Base-by-base conservation (phyloP, 306 rosid species). In the Sphenostylis stenocarpa region DNA sequence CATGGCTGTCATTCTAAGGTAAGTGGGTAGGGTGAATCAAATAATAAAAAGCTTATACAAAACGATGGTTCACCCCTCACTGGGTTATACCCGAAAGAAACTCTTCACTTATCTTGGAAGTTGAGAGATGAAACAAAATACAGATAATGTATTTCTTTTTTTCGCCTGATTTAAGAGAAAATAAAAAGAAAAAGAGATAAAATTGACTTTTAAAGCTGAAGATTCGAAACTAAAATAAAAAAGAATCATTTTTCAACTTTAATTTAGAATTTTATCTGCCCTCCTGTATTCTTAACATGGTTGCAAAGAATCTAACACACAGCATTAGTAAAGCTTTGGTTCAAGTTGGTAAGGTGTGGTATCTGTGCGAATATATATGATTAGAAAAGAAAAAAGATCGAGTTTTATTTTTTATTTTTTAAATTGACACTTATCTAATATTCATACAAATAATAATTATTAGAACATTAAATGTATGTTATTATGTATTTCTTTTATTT, bases 1-100 rank as follows among this genome's bases (percentile, higher is more conserved):
- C 15, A 4, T 86, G 36, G 89, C 89, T 0, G 73, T 83, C 20
- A 68, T 77, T 62, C 63, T 86, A n/a, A 31, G 84, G 89, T 86
- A 39, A 38, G 56, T 6, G 1, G 12, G 1, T 4, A 2, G 5
- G 9, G 11, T 29, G 3, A 33, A 60, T 14, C 39, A 58, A 52
- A 48, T 14, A 9, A 48, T 13, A 13, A 12, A 43, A 43, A 2
- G n/a, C 48, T 43, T 39, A 39, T 39, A 3, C 19, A 6, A 7
- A 6, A 31, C 6, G 15, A 41, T 44, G 19, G 19, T 45, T 15
- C 51, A 4, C 7, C 55, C 7, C 9, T 16, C 9, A 47, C 4
- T 47, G 7, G 11, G n/a, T n/a, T 16, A 48, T n/a, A n/a, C n/a
- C 8, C 3, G 6, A 48, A 48, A 48, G 6, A 48, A 48, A 48